Conservation (phyloP, 257 asterid genomes). For the Penstemon davidsonii region DNA sequence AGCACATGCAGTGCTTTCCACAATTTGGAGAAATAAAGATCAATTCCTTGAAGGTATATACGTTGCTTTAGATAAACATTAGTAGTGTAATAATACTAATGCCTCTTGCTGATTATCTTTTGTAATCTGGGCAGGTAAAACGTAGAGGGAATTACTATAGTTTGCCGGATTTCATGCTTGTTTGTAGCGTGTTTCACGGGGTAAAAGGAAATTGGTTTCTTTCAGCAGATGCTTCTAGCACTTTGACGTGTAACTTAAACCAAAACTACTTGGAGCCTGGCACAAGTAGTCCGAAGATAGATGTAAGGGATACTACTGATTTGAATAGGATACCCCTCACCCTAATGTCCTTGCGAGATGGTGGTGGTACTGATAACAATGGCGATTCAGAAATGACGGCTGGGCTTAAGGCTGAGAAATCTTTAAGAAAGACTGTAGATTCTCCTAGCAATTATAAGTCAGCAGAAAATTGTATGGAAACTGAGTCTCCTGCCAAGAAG, state of each 20-base stretch:
- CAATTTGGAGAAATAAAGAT: slow-evolving; percentile 46
- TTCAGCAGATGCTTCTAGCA: slow-evolving; percentile 43
- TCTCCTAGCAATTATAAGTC: slow-evolving; percentile 17
- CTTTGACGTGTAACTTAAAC: slow-evolving; percentile 2
- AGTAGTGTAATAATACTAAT: neutral
- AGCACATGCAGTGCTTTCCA: slow-evolving; percentile 57
- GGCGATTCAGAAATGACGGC: slow-evolving; percentile 26
- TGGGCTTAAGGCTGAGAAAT: slow-evolving; percentile 30
- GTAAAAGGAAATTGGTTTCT: slow-evolving; percentile 44
- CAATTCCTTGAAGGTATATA: slow-evolving; percentile 54
- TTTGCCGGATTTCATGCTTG: slow-evolving; percentile 59
- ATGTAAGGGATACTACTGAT: slow-evolving; percentile 11
- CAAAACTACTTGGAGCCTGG: slow-evolving; percentile 25
- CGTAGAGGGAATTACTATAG: slow-evolving; percentile 50
- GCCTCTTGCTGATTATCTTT: slow-evolving; percentile 7
- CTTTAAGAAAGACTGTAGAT: slow-evolving; percentile 23
- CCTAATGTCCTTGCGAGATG: slow-evolving; percentile 21
- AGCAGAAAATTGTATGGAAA: slow-evolving; percentile 20
- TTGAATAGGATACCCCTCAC: slow-evolving; percentile 4
- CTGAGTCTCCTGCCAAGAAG: slow-evolving; percentile 39
- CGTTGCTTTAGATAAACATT: slow-evolving; percentile 15
- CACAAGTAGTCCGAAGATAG: slow-evolving; percentile 25
- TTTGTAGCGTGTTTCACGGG: slow-evolving; percentile 49
- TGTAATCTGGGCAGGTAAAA: slow-evolving; percentile 45
- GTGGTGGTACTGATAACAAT: slow-evolving; percentile 31